Evolutionary conservation across 1,284 basidiomycete genomes (phyloP).

Genomic region (Pseudozyma thailandica): DNA sequence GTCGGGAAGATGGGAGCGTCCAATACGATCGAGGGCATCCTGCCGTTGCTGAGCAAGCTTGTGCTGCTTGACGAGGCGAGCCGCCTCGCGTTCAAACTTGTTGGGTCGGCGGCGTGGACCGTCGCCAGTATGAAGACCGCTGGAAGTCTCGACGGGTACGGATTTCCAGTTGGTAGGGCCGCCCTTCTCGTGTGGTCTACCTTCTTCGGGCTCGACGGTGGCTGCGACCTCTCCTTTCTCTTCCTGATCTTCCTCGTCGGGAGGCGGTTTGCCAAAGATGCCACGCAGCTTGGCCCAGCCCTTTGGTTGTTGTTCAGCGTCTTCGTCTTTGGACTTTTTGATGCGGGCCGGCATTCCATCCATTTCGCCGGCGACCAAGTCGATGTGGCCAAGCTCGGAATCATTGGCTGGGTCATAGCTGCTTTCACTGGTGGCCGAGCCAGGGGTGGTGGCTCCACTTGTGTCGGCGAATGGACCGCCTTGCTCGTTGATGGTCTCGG

Average conservation of each 20-base stretch:
- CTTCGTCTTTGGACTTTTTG: slow-evolving; percentile 29
- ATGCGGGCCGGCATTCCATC: slow-evolving; percentile 64
- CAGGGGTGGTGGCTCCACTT: slow-evolving; percentile 54
- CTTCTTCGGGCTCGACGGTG: slow-evolving; percentile 9
- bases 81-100: slow-evolving; percentile 63
- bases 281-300: slow-evolving; percentile 62
- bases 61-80: slow-evolving; percentile 60
- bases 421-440: slow-evolving; percentile 50
- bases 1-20: slow-evolving; percentile 55
- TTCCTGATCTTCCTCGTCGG: slow-evolving; percentile 40
- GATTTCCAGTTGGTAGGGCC: slow-evolving; percentile 66
- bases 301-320: slow-evolving; percentile 36
- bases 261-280: slow-evolving; percentile 45
- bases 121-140: slow-evolving; percentile 55
- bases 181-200: slow-evolving; percentile 38
- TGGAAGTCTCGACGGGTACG: slow-evolving; percentile 64
- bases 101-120: slow-evolving; percentile 54
- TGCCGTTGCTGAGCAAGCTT: slow-evolving; percentile 49
- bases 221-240: slow-evolving; percentile 40
- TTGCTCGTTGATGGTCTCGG: slow-evolving; percentile 6
- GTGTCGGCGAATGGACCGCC: slow-evolving; percentile 21
- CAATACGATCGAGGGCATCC: slow-evolving; percentile 47
- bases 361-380: slow-evolving; percentile 64
- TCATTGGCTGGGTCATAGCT: slow-evolving; percentile 64
- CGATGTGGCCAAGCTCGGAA: slow-evolving; percentile 63